These are phyloP conservation scores for Phialophora chinensis DNA, from an alignment of 2,329 filamentous ascomycete genomes.

Conservation along the genomic window DNA sequence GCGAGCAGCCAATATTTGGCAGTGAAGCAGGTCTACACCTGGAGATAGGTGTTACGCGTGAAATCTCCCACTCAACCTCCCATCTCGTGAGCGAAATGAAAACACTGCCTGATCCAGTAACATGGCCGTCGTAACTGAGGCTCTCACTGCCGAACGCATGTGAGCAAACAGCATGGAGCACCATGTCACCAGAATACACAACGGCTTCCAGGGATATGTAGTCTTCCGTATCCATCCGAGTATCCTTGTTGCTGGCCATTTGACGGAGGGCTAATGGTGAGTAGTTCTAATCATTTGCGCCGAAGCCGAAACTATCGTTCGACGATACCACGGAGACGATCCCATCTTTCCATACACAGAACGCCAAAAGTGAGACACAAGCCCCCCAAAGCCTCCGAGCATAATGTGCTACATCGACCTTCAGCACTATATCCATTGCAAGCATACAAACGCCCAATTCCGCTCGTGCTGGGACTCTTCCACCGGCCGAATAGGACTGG, in stretches of 20 bases:
- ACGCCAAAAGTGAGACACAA: not conserved
- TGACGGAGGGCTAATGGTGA: not conserved
- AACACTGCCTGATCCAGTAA: not conserved
- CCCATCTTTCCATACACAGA: not conserved
- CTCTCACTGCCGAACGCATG: not conserved
- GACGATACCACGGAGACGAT: not conserved
- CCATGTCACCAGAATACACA: not conserved
- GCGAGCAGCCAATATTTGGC: not conserved
- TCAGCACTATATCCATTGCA: conserved; percentile 11
- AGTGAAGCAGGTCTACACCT: not conserved
- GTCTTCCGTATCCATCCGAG: not conserved
- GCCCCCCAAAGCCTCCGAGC: not conserved
- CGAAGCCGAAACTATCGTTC: not conserved
- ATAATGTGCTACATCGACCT: conserved; percentile 7
- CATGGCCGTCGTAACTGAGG: not conserved
- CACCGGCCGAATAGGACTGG: not conserved
- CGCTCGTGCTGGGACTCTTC: not conserved
- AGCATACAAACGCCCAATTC: conserved; percentile 5
- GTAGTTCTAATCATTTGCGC: not conserved
- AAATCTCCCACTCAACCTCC: not conserved
- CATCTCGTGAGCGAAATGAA: not conserved
- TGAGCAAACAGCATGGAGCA: not conserved
- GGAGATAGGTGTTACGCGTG: not conserved
- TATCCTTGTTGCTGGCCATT: not conserved
- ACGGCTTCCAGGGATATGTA: not conserved